A percentile compares a stretch with the other conserved stretches of the same genome.
Evolutionary conservation across 2,329 filamentous ascomycete genomes (phyloP).

Genomic region (Endoconidiophora polonica): DNA sequence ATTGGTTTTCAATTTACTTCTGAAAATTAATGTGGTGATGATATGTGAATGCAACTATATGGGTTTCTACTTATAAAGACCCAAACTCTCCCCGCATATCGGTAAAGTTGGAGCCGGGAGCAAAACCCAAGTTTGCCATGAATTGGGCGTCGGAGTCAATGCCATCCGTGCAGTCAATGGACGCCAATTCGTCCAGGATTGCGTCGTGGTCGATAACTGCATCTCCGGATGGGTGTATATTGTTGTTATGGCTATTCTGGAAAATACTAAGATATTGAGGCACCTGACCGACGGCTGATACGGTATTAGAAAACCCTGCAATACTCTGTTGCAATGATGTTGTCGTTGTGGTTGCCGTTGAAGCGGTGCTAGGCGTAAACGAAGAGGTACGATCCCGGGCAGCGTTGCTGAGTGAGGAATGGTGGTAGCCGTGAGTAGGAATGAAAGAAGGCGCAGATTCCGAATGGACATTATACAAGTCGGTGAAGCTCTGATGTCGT

Average conservation of each 20-base stretch:
- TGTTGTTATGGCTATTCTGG: background rate
- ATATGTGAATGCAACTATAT: background rate
- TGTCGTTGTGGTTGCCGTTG: background rate
- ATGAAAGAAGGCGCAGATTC: constrained; percentile 1
- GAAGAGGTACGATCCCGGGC: constrained; percentile 2
- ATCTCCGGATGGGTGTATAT: background rate
- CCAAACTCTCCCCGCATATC: constrained; percentile 31
- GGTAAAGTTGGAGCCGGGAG: constrained; percentile 41
- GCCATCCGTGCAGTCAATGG: constrained; percentile 31
- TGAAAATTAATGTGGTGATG: constrained; percentile 1
- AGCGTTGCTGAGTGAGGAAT: background rate
- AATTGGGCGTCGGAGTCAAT: constrained; percentile 43
- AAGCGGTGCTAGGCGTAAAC: background rate
- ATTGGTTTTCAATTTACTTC: background rate
- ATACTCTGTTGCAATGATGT: background rate
- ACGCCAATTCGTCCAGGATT: constrained; percentile 34
- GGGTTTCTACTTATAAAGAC: constrained; percentile 12
- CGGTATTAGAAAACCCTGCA: background rate
- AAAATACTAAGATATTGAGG: constrained; percentile 6
- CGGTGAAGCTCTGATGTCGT: background rate
- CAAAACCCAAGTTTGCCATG: constrained; percentile 50
- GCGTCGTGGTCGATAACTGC: constrained; percentile 30
- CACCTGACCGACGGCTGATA: constrained; percentile 5
- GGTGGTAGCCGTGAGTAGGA: background rate
- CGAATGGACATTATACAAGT: background rate